Base-by-base conservation (phyloP, 352 stramenopile species). In the Plasmopara muralis region DNA sequence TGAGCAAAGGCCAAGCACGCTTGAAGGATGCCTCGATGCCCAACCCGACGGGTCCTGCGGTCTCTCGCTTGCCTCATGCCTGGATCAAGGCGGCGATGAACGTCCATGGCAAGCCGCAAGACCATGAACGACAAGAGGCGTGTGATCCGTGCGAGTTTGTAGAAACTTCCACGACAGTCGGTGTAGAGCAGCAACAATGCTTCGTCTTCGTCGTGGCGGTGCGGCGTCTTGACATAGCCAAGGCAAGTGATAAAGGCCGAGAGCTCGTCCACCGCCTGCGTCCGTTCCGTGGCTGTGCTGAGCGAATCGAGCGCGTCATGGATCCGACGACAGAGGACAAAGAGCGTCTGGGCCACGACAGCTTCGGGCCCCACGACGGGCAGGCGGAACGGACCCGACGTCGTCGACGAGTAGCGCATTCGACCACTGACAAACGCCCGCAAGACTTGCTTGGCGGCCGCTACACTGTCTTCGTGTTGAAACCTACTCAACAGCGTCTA, bases 1-100 rank as follows among this genome's bases (percentile, higher is more conserved):
- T 95, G 83, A 9, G 77, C 78, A 48, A 89, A 96, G 6, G 88
- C 88, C n/a, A 95, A 58, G 48, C 85, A 95, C 2, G 83, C 93
- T 45, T 95, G 93, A 57, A 94, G 72, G 33, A 97, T 93, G 39
- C 74, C 68, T 4, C 75, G 20, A 25, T 25, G 20, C 20, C 20
- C 20, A 25, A 25, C 3, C 3, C 20, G 20, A 25, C 20, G 20
- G 20, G 20, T 25, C 20, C 20, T 1, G 20, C 20, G 20, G 1
- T 25, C 20, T 25, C 20, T 38, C 13, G 45, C 43, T 40, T 46
- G 58, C 2, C 40, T 42, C 39, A 15, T 37, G 0, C 45, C 35
- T 18, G 56, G 30, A 25, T 60, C 48, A 15, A 83, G 52, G 9
- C 64, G 59, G 9, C 68, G 62, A 47, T 81, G 53, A 4, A 79